phyloP scores from a whole-genome alignment of 202 grass and related monocot species.

The Setaria italica region DNA sequence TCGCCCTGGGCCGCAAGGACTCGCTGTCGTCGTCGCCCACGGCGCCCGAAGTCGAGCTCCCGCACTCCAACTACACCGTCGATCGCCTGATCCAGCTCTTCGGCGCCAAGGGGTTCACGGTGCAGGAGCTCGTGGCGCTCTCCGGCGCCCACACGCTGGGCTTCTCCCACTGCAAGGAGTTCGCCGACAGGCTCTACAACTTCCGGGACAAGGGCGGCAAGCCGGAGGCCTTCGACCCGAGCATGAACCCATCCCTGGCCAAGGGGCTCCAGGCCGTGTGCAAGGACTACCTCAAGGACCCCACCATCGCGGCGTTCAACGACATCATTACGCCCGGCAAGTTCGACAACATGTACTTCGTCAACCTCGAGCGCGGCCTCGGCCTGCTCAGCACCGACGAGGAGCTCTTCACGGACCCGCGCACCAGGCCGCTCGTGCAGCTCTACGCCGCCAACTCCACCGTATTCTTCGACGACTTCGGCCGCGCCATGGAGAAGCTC shows the following conservation, averaged over 20 bases:
- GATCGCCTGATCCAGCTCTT: constrained; percentile 64
- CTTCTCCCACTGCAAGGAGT: constrained; percentile 96
- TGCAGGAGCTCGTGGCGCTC: constrained; percentile 86
- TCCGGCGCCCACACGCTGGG: constrained; percentile 90
- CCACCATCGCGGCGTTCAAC: constrained; percentile 83
- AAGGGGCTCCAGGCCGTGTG: constrained; percentile 75
- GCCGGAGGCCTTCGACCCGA: constrained; percentile 65
- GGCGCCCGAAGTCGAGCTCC: constrained; percentile 61
- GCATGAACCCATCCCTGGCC: constrained; percentile 73
- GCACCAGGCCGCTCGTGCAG: constrained; percentile 75
- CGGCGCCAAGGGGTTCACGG: constrained; percentile 70
- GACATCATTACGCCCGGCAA: constrained; percentile 97
- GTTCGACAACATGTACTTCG: constrained; percentile 97
- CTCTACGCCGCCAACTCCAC: constrained; percentile 75
- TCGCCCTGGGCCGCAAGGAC: constrained; percentile 88
- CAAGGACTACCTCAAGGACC: constrained; percentile 66
- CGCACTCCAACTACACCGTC: constrained; percentile 65
- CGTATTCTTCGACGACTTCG: constrained; percentile 86
- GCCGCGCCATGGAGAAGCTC: constrained; percentile 86
- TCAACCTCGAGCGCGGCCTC: constrained; percentile 79
- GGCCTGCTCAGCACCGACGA: constrained; percentile 76
- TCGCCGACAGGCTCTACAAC: constrained; percentile 70
- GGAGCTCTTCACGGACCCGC: constrained; percentile 60
- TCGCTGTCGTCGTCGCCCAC: constrained; percentile 63
- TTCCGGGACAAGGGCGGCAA: constrained; percentile 47